Conservation (phyloP, 805 yeast species). For the Wickerhamiella hasegawae region DNA sequence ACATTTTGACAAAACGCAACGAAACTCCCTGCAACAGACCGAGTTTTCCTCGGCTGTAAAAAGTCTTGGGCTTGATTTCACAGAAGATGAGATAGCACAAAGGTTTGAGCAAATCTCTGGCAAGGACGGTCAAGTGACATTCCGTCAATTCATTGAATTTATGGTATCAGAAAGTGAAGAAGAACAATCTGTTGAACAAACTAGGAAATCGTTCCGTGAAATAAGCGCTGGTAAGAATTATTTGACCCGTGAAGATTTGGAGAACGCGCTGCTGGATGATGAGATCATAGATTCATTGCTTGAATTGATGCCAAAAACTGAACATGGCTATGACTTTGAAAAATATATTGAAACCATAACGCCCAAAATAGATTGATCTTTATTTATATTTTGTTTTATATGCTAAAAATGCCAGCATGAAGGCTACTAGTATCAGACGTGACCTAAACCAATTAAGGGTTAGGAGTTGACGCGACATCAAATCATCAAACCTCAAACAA, state of each 20-base stretch:
- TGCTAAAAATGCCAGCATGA: no score
- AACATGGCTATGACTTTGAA: no score
- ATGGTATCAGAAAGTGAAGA: conserved; percentile 27
- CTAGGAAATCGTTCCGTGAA: conserved; percentile 25
- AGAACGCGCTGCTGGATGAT: conserved; percentile 22
- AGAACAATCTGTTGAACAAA: conserved; percentile 24
- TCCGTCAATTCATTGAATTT: conserved; percentile 22
- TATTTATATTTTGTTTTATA: no score
- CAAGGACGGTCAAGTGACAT: conserved; percentile 15
- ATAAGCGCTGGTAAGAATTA: conserved; percentile 26
- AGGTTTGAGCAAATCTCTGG: conserved; percentile 22
- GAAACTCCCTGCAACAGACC: conserved; percentile 22
- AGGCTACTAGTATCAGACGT: no score
- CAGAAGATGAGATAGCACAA: conserved; percentile 23
- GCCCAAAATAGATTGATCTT: no score
- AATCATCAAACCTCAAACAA: no score
- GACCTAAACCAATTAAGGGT: no score
- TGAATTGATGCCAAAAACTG: conserved; percentile 21
- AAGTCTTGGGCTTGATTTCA: conserved; percentile 26
- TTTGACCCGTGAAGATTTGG: conserved; percentile 26
- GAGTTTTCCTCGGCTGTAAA: conserved; percentile 31
- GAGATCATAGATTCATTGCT: conserved; percentile 19
- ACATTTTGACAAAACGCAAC: conserved; percentile 23
- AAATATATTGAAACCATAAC: no score
- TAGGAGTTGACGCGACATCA: no score